Evolutionary conservation across 768 basidiomycete genomes (phyloP).

Genomic region (Multifurca ochricompacta): DNA sequence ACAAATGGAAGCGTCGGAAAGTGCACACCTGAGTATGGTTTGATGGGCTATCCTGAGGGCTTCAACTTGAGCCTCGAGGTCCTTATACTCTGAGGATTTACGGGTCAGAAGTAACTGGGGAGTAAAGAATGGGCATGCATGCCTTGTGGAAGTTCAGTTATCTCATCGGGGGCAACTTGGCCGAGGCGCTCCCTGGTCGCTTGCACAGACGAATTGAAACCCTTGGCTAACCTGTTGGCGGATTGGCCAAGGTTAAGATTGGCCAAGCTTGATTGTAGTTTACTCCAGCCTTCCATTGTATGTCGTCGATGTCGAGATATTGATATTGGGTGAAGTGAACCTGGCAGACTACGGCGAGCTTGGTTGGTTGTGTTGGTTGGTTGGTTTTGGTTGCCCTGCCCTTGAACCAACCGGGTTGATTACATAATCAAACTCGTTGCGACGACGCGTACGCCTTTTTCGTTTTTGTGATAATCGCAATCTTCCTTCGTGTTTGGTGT

Average conservation of each 20-base stretch:
- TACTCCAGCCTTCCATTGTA: slow-evolving; percentile 53
- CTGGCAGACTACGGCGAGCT: no score
- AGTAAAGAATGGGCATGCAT: neutral
- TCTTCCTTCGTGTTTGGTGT: no score
- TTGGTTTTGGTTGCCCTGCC: no score
- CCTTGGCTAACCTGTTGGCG: slow-evolving; percentile 68
- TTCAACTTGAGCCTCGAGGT: slow-evolving; percentile 92
- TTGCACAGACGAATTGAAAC: slow-evolving; percentile 75
- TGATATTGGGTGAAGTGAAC: neutral
- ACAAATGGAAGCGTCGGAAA: neutral
- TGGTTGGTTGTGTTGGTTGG: no score
- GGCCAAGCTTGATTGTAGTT: slow-evolving; percentile 53
- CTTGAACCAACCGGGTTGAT: neutral
- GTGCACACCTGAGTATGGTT: slow-evolving; percentile 63
- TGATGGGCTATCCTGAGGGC: slow-evolving; percentile 76
- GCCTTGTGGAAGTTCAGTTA: slow-evolving; percentile 92
- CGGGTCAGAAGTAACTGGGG: neutral
- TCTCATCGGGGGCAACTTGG: slow-evolving; percentile 83
- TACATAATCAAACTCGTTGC: neutral
- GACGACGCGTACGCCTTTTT: slow-evolving; percentile 18
- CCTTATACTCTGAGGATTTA: slow-evolving; percentile 72
- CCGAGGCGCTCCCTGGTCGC: slow-evolving; percentile 85
- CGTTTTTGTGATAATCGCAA: neutral
- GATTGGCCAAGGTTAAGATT: slow-evolving; percentile 67
- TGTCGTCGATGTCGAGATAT: slow-evolving; percentile 3